These are phyloP conservation scores for Phytopythium boreale DNA, from an alignment of 352 stramenopile genomes.

Conservation along the genomic window DNA sequence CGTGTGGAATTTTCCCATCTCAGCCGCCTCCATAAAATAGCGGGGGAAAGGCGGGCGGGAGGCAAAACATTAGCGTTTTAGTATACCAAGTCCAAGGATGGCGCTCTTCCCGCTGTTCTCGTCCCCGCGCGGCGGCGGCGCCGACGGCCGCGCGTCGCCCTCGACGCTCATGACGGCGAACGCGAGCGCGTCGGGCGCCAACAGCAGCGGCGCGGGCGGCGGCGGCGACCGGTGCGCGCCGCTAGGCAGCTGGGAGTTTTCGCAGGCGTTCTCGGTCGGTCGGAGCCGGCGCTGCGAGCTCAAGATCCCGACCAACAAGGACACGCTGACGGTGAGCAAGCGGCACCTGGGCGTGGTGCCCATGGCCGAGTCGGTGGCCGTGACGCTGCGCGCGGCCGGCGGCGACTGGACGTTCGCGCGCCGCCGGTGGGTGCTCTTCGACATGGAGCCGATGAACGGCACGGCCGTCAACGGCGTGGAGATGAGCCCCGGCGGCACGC, in stretches of 20 bases:
- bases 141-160: not conserved
- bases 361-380: slow-evolving; percentile 18
- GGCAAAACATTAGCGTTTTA: not conserved
- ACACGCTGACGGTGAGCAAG: slow-evolving; percentile 79
- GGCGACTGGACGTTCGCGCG: slow-evolving; percentile 6
- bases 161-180: not conserved
- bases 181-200: slow-evolving; percentile 2
- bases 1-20: not conserved
- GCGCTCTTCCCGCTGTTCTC: slow-evolving; percentile 9
- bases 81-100: not conserved
- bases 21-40: not conserved
- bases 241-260: slow-evolving; percentile 41
- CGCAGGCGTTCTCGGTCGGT: slow-evolving; percentile 58
- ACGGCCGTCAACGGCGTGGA: slow-evolving; percentile 75
- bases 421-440: slow-evolving; percentile 70
- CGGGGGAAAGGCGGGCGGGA: not conserved
- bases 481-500: slow-evolving; percentile 41
- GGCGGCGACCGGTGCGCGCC: slow-evolving; percentile 1
- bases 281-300: slow-evolving; percentile 69
- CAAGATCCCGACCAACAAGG: slow-evolving; percentile 61
- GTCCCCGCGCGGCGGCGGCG: not conserved
- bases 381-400: slow-evolving; percentile 4
- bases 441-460: slow-evolving; percentile 79
- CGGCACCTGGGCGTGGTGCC: slow-evolving; percentile 61
- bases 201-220: slow-evolving; percentile 5